Conservation (phyloP, 257 asterid species). For the Cordia subcordata region DNA sequence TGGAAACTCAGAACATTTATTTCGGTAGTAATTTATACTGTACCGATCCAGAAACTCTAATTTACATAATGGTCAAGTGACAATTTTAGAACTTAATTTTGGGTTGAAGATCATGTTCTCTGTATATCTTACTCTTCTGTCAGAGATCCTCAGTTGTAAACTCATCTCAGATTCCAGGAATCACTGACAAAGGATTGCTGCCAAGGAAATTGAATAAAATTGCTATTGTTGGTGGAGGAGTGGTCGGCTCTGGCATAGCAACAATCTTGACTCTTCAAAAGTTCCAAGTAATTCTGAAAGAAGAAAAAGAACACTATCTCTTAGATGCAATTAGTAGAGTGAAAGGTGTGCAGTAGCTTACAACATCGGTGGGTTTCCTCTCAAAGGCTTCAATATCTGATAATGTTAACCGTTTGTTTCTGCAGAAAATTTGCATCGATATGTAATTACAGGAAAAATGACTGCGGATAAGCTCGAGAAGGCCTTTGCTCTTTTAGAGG, state of each 20-base stretch:
- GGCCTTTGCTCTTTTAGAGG: conserved; percentile 65
- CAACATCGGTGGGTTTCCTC: too few relatives aligned
- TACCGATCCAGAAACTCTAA: too few relatives aligned
- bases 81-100: too few relatives aligned
- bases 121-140: conserved; percentile 6
- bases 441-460: conserved; percentile 82
- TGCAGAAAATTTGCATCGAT: conserved; percentile 77
- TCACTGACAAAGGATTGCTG: conserved; percentile 49
- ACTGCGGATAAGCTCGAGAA: conserved; percentile 63
- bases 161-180: conserved; percentile 40
- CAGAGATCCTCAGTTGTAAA: conserved; percentile 5
- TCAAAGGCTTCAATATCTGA: too few relatives aligned
- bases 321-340: conserved; percentile 73
- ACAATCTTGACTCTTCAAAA: conserved; percentile 69
- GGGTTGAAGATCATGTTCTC: background rate
- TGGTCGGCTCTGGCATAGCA: conserved; percentile 98
- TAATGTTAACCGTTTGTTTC: background rate
- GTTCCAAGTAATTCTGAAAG: conserved; percentile 74
- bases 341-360: conserved; percentile 47
- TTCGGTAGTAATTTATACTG: too few relatives aligned
- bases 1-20: too few relatives aligned
- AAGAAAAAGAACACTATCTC: conserved; percentile 77
- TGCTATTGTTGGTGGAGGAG: conserved; percentile 92
- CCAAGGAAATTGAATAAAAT: conserved; percentile 77
- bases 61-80: too few relatives aligned